Base-by-base conservation (phyloP, 805 yeast species). In the Yamadazyma laniorum region DNA sequence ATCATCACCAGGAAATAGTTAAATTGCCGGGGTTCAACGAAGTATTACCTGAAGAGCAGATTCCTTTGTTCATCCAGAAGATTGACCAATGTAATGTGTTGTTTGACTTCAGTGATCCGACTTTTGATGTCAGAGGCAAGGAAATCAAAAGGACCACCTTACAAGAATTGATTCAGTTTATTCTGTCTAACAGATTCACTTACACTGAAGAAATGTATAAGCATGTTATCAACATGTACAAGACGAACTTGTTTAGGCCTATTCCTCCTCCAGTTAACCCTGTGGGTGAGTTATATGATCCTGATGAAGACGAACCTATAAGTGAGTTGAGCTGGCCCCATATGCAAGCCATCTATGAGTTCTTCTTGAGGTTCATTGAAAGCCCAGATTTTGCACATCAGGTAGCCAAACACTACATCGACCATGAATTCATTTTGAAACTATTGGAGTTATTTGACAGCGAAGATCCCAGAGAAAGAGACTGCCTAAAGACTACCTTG, bases 241-340 rank as follows among this genome's bases (percentile, higher is more conserved):
- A 80, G 53, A 77, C 75, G 42, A 93, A 93, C 63, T 73, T 93
- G 39, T 90, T 93, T 63, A 78, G 99, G 55, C 96, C 98, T 22
- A 88, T 93, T 34, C 98, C 99, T 3, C 99, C 99, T 1, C 97
- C 98, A 1, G 96, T 90, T 25, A 93, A 93, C 59, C 98, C 98
- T 4, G 77, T 90, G 32, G 99, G 99, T 26, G 99, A 93, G 48
- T 77, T 91, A 27, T 93, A 77, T 61, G 99, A 93, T 54, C 99
- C 99, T 1, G 99, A 93, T 64, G 99, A 93, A 65, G 99, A 93
- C 67, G 99, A 93, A 63, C 98, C 98, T 3, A 95, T 93, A 26
- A 80, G 81, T 52, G 98, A 93, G 59, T 78, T 91, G 47, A 90
- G 97, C 7, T 93, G 99, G 99, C 96, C 98, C 9, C 99, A 93